Base-by-base conservation (phyloP, 2,329 filamentous ascomycete genomes). In the Botrytis byssoidea region DNA sequence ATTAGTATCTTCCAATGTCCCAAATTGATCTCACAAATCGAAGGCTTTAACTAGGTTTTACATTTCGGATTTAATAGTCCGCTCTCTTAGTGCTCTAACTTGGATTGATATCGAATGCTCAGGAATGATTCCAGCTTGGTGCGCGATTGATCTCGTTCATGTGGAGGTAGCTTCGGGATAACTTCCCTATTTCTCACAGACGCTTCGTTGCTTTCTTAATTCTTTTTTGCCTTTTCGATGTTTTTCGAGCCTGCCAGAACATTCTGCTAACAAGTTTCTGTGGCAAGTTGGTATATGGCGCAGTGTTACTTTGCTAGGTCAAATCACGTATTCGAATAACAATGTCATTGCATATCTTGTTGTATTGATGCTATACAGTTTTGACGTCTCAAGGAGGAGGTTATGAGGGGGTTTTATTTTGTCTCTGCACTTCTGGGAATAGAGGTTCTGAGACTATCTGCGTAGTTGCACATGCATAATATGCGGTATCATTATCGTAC, bases 241-340 rank as follows among this genome's bases (percentile, higher is more conserved):
- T 55, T 3, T 55, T 55, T 55, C n/a, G 25, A n/a, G 48, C 25
- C 12, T 55, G 5, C 25, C 5, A 51, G 48, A n/a, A 55, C 0
- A 10, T n/a, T 51, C 4, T 14, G 10, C 10, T n/a, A 7, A 1
- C 0, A n/a, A 16, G 12, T 16, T 55, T 55, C 14, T 16, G 5
- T 6, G 25, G 25, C n/a, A 14, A 7, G 1, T 16, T 51, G 0
- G 22, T 16, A 1, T n/a, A n/a, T 55, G 14, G 12, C 12, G 16
- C 16, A 7, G 48, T 0, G 25, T 3, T 8, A 7, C 12, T 55
- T 55, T n/a, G 2, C 48, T 55, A 16, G 48, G 25, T 55, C 48
- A 55, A 55, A n/a, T 55, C 25, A 55, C 16, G 48, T 8, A 25
- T 3, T 16, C 16, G 25, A 55, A n/a, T 55, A n/a, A 7, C 2